phyloP scores from a whole-genome alignment of 495 filamentous ascomycete species.

The Aspergillus olivimuriae region DNA sequence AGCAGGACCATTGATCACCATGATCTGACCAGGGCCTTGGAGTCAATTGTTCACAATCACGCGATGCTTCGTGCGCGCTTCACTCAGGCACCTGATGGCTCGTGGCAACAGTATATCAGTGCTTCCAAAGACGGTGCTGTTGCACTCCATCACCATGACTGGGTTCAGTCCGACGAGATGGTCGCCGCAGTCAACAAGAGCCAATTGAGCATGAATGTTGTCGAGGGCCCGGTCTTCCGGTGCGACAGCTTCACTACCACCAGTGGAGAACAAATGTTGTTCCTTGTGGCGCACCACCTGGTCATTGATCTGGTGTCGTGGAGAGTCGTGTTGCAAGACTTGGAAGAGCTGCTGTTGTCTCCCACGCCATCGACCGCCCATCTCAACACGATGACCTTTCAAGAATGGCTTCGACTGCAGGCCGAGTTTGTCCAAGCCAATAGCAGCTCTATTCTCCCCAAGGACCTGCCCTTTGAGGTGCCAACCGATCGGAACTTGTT shows the following conservation, averaged over 20 bases:
- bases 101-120: no score
- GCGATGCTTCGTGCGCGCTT: no score
- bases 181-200: not conserved
- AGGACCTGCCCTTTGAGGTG: not conserved
- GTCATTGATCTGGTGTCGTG: conserved; percentile 52
- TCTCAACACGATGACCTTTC: conserved; percentile 50
- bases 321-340: conserved; percentile 46
- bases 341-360: conserved; percentile 45
- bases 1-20: no score
- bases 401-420: conserved; percentile 40
- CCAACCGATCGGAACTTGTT: not conserved
- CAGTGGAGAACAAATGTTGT: conserved; percentile 34
- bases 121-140: no score
- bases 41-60: no score
- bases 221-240: conserved; percentile 22
- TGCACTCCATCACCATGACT: no score
- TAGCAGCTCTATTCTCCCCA: not conserved
- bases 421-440: not conserved
- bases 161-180: no score
- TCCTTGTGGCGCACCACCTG: conserved; percentile 46
- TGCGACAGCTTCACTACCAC: conserved; percentile 34
- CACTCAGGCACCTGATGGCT: no score
- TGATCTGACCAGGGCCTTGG: no score
- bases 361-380: no score
- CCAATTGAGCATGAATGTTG: conserved; percentile 10